phyloP scores from a whole-genome alignment of 805 yeast species.

The Pichia deserticola region DNA sequence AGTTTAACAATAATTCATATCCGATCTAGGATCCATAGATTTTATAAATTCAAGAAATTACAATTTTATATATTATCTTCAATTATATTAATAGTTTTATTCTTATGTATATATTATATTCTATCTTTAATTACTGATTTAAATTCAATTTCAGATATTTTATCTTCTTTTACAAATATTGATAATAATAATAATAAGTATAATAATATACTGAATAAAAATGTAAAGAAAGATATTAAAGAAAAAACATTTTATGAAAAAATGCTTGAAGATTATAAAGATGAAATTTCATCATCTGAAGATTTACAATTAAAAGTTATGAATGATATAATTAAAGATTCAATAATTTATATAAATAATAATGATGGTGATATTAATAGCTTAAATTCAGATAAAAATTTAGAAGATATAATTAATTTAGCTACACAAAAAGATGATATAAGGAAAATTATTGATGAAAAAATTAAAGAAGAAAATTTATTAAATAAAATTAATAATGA shows the following conservation, averaged over 20 bases:
- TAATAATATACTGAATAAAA: too few relatives aligned
- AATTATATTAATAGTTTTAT: too few relatives aligned
- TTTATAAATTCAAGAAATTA: not conserved
- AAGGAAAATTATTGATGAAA: not conserved
- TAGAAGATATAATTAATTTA: not conserved
- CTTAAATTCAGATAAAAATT: not conserved
- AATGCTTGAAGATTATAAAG: conserved; percentile 1
- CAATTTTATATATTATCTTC: too few relatives aligned
- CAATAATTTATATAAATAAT: not conserved
- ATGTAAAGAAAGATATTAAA: too few relatives aligned
- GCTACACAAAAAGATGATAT: not conserved
- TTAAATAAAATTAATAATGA: too few relatives aligned
- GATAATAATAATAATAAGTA: too few relatives aligned
- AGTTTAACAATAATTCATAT: not conserved
- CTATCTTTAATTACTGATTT: too few relatives aligned
- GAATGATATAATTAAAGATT: not conserved
- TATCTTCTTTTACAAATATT: too few relatives aligned
- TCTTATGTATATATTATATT: too few relatives aligned
- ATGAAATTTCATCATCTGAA: not conserved
- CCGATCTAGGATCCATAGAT: not conserved
- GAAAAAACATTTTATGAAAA: conserved; percentile 1
- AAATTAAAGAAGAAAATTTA: not conserved
- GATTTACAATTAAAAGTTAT: conserved; percentile 1
- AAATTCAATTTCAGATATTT: too few relatives aligned
- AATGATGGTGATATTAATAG: not conserved